Evolutionary conservation across 805 yeast species (phyloP).

Genomic region (Candida gorgasii): DNA sequence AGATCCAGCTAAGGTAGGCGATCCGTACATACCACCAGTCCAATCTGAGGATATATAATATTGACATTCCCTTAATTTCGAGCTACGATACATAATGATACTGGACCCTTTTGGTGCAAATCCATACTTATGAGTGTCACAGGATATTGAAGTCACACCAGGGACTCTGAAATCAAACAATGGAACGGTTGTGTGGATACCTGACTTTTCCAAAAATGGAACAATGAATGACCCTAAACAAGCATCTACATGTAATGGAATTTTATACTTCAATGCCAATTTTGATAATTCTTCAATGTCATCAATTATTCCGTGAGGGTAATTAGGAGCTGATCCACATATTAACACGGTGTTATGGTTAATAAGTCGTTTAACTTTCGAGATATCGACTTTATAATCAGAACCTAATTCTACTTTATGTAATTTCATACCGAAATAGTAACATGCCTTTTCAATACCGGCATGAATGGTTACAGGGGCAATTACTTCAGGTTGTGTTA

Average conservation of each 20-base stretch:
- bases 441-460: conserved; percentile 90
- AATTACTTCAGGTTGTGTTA: conserved; percentile 75
- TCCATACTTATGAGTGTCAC: conserved; percentile 98
- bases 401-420: conserved; percentile 79
- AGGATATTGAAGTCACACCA: conserved; percentile 95
- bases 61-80: conserved; percentile 71
- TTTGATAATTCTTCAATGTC: conserved; percentile 73
- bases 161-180: conserved; percentile 82
- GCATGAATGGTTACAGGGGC: conserved; percentile 94
- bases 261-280: conserved; percentile 61
- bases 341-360: conserved; percentile 79
- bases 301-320: conserved; percentile 94
- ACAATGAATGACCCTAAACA: conserved; percentile 93
- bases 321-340: conserved; percentile 95
- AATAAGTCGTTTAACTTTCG: conserved; percentile 62
- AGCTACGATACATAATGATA: conserved; percentile 80
- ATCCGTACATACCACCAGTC: conserved; percentile 95
- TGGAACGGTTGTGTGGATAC: conserved; percentile 49
- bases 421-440: conserved; percentile 82
- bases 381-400: conserved; percentile 61
- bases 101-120: conserved; percentile 98
- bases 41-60: conserved; percentile 82
- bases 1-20: conserved; percentile 95
- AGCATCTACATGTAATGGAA: conserved; percentile 94
- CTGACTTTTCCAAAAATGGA: conserved; percentile 68